phyloP scores from a whole-genome alignment of 176 grass and related monocot species.

The Hsuehochloa calcarea region DNA sequence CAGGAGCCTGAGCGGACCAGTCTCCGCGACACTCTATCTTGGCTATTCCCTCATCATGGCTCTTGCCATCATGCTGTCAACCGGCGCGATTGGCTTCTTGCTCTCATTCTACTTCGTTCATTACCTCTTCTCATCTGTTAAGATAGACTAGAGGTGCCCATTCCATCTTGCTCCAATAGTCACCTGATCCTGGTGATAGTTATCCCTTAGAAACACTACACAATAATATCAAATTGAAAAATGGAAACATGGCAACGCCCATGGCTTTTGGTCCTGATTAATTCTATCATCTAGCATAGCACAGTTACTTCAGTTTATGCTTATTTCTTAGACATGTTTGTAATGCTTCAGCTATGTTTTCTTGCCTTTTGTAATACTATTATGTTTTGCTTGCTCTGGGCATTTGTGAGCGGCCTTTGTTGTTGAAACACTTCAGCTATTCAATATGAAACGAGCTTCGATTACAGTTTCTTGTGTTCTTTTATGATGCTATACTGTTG shows the following conservation, averaged over 20 bases:
- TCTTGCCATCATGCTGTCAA: slow-evolving; percentile 74
- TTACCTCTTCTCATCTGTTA: slow-evolving; percentile 89
- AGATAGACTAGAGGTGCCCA: slow-evolving; percentile 65
- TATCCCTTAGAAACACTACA: slow-evolving; percentile 45
- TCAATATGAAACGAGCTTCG: slow-evolving; percentile 29
- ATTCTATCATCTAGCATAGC: slow-evolving; percentile 39
- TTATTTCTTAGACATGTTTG: slow-evolving; percentile 44
- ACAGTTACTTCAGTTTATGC: slow-evolving; percentile 24
- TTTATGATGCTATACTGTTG: neutral
- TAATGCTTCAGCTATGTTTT: slow-evolving; percentile 27
- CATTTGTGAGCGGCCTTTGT: slow-evolving; percentile 38
- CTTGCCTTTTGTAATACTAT: slow-evolving; percentile 39
- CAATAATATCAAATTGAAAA: slow-evolving; percentile 41
- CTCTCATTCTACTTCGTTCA: slow-evolving; percentile 87
- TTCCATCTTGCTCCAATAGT: slow-evolving; percentile 28
- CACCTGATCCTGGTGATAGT: slow-evolving; percentile 45
- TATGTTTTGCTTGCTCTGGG: slow-evolving; percentile 41
- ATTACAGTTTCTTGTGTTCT: slow-evolving; percentile 5
- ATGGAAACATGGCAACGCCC: slow-evolving; percentile 32
- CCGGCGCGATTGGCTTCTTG: slow-evolving; percentile 75
- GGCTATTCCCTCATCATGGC: slow-evolving; percentile 84
- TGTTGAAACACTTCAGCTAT: slow-evolving; percentile 30
- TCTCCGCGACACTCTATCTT: slow-evolving; percentile 68
- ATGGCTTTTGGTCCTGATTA: slow-evolving; percentile 37
- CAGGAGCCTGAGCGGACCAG: slow-evolving; percentile 74